phyloP scores from a whole-genome alignment of 345 rosid species.

The Pseudoturritis turrita region DNA sequence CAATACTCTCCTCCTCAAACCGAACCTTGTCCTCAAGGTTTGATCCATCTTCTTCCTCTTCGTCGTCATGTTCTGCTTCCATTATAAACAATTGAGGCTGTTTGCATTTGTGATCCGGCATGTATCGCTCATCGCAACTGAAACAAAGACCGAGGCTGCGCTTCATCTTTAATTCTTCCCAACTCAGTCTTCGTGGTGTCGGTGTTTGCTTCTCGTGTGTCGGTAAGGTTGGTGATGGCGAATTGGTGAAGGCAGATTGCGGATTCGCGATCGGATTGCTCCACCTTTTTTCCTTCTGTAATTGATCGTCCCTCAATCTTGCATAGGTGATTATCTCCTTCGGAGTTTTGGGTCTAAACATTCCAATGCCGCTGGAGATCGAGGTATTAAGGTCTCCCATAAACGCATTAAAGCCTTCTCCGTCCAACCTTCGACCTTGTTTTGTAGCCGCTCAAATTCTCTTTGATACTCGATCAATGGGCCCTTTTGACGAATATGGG shows the following conservation, averaged over 20 bases:
- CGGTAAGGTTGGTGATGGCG: not conserved
- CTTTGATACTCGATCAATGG: constrained; percentile 52
- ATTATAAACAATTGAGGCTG: no score
- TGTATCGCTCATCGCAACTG: not conserved
- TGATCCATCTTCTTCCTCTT: no score
- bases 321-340: not conserved
- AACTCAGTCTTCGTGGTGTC: not conserved
- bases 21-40: no score
- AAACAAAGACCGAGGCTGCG: not conserved
- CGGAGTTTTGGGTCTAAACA: not conserved
- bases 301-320: not conserved
- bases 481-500: not conserved
- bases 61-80: no score
- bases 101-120: not conserved
- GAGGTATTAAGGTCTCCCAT: not conserved
- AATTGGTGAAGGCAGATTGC: no score
- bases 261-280: no score
- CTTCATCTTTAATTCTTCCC: not conserved
- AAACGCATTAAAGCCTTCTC: not conserved
- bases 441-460: constrained; percentile 67
- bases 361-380: not conserved
- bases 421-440: constrained; percentile 29
- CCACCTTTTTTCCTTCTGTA: not conserved
- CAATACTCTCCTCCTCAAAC: no score
- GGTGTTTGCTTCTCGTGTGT: not conserved